Conservation (phyloP, 2,329 filamentous ascomycete species). For the Neophaeococcomyces mojaviensis region DNA sequence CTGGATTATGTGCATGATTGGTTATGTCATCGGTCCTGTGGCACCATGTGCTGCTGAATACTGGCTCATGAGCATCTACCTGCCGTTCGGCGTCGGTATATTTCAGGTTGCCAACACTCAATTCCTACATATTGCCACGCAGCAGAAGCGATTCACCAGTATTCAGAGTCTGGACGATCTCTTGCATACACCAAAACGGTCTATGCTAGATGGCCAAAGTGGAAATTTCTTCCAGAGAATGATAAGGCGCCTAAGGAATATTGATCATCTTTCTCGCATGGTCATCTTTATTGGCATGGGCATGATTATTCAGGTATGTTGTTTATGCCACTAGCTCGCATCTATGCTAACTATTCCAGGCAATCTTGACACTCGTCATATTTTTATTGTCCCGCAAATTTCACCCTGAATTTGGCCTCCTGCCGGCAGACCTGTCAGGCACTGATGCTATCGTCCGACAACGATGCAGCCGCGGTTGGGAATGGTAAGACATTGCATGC, state of each 20-base stretch:
- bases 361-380: constrained; percentile 41
- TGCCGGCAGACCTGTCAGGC: constrained; percentile 15
- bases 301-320: constrained; percentile 46
- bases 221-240: background rate
- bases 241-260: background rate
- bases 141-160: constrained; percentile 35
- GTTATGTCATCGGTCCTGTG: constrained; percentile 23
- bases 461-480: constrained; percentile 47
- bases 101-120: constrained; percentile 55
- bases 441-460: constrained; percentile 49
- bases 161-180: background rate
- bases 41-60: constrained; percentile 47
- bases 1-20: constrained; percentile 21
- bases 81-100: constrained; percentile 54
- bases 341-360: background rate
- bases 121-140: constrained; percentile 49
- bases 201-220: background rate
- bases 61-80: constrained; percentile 56
- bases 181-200: background rate
- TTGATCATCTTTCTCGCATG: constrained; percentile 3
- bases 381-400: constrained; percentile 59
- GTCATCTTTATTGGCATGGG: constrained; percentile 39
- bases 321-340: constrained; percentile 9
- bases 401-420: constrained; percentile 41
- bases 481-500: constrained; percentile 45